Evolutionary conservation across 148 eudicot species (phyloP), one percentile per base, ranked within the genome.

Genomic region (Dysphania ambrosioides): DNA sequence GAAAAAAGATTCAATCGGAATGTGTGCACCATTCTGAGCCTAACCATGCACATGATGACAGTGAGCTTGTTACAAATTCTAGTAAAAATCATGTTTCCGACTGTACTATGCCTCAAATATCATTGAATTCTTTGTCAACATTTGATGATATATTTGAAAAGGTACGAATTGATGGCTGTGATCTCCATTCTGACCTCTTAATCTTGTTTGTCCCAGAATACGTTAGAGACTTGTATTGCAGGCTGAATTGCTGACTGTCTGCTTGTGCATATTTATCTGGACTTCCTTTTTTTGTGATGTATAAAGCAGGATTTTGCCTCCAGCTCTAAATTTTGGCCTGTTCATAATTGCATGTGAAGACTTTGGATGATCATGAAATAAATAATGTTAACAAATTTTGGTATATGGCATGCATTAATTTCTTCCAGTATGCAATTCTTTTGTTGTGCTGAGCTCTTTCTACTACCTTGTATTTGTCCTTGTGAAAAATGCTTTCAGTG

Each of bases 111-210:
- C 56, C 72, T 56, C 72, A 57, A 59, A 35, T 60, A 57, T 38
- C 66, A 35, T 31, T 65, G 53, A 71, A 67, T 55, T 31, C 79
- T 27, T 76, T 73, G 2, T 76, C 79, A 27, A 65, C 79, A 58
- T 71, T 59, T 72, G 83, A 72, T 49, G 83, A 67, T n/a, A 66
- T 71, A 55, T 47, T 72, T 55, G 83, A 29, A 44, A 80, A 76
- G 83, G 83, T 80, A 80, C 68, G n/a, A n/a, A n/a, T 13, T 69
- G 26, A 29, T 74, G 51, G 10, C 44, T 71, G 34, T 66, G 49
- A 16, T 70, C 57, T 56, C 7, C 30, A 59, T 38, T 69, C 21
- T 47, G 62, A 35, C 36, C 0, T 74, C 8, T 2, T 32, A 32
- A 60, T 29, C 56, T 11, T 57, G 36, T 40, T 11, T 21, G 44